Base-by-base conservation (phyloP, 75 land plant genomes). In the Azolla pinnata region DNA sequence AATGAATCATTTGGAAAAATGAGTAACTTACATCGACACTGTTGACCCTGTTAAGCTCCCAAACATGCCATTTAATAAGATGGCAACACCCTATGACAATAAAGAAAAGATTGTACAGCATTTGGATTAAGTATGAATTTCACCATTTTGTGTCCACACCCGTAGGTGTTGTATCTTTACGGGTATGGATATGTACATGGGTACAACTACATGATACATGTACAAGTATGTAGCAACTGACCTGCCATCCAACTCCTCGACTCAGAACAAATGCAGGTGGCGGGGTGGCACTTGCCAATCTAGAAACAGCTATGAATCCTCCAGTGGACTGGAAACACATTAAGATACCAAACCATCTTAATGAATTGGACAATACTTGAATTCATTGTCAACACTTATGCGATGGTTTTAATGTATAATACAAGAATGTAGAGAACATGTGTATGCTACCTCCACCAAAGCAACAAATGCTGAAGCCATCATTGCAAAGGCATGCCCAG, bases 201-300 rank as follows among this genome's bases (percentile, higher is more conserved):
- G n/a, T n/a, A n/a, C n/a, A n/a, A n/a, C n/a, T n/a, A n/a, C n/a
- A n/a, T n/a, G n/a, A n/a, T n/a, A n/a, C n/a, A n/a, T n/a, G n/a
- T 54, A 33, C 33, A 29, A 27, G 8, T 53, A 18, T 35, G 40
- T 5, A 12, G 40, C 5, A 12, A 35, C 40, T 35, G 40, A 83
- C 95, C 81, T 81, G 85, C 96, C 89, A 85, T 7, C 97, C 97
- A 68, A 88, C 83, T 34, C 97, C 97, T 35, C 97, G 75, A 64
- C 96, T 84, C 54, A 92, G 62, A 2, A 92, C 96, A 66, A 77
- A 88, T 27, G 97, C 90, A 45, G 97, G 97, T 61, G 97, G 97
- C 16, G 97, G 96, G 23, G 97, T 92, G 35, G 97, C 97, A 67
- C 83, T 83, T 38, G 97, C 95, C 2, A 92, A 63, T 21, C 97